Evolutionary conservation across 441 rosid genomes (phyloP), one percentile per base, ranked within the genome.

Genomic region (Heliophila coronopifolia): DNA sequence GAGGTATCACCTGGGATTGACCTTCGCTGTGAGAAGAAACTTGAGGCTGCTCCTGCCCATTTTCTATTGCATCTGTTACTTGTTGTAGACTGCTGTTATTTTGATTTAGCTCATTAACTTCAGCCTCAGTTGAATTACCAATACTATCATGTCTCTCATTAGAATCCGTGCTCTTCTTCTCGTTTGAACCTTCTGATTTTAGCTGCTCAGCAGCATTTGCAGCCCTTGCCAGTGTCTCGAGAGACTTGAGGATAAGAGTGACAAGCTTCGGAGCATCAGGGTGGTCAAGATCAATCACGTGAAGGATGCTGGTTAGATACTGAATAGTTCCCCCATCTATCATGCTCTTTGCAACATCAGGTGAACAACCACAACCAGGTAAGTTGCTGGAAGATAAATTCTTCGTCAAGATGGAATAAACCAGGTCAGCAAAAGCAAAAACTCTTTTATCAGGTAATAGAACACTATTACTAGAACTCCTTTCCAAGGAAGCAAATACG

Each of bases 281-380:
- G 76, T 92, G 96, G 64, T 92, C 99, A 52, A 92, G 76, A 75
- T 92, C 99, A 46, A 92, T 69, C 58, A 76, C 94, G 55, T 80
- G 76, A 66, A 92, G 90, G 74, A 92, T 77, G 67, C 73, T 72
- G 25, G 92, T 86, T 32, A 92, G 61, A 70, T 81, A 83, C 60
- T 67, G 84, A 38, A 85, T 89, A 76, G 85, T 78, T 51, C 97
- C 88, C 36, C 94, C 94, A 63, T 88, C 97, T 50, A 92, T 88
- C 99, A 92, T 88, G 75, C 86, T 77, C 75, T 81, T 92, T 42
- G 99, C 97, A 54, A 92, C 83, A 54, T 92, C 99, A 9, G 95
- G 89, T 7, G 95, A 85, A 65, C 87, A 88, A 44, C 94, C 94
- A 56, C 92, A 75, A 54, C 84, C 86, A 30, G 92, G 94, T 59